A percentile compares a stretch with the other conserved stretches of the same genome.
Evolutionary conservation across 2,329 filamentous ascomycete species (phyloP).

Genomic region (Phoma herbarum): DNA sequence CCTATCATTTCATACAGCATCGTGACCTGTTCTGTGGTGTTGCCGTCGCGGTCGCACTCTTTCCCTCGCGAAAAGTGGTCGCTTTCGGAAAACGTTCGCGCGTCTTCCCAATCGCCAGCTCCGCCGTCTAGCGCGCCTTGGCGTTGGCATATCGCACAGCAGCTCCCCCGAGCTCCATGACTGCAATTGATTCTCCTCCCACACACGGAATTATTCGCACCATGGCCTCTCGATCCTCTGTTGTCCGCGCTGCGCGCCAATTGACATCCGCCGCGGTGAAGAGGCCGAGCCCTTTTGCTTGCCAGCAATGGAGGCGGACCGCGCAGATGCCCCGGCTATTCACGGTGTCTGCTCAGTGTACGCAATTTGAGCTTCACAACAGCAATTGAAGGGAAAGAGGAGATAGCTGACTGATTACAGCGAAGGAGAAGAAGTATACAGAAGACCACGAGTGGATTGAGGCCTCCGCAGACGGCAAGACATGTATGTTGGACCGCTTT

Average conservation of each 20-base stretch:
- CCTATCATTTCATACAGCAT: slow-evolving; percentile 99
- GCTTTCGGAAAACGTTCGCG: slow-evolving; percentile 35
- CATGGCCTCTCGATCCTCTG: slow-evolving; percentile 49
- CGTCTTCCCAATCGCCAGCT: slow-evolving; percentile 20
- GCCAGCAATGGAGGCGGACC: slow-evolving; percentile 38
- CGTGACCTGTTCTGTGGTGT: slow-evolving; percentile 26
- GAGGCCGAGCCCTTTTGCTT: slow-evolving; percentile 36
- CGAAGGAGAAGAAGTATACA: slow-evolving; percentile 83
- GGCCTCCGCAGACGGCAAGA: slow-evolving; percentile 80
- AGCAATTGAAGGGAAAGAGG: slow-evolving; percentile 7
- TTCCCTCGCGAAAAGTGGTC: slow-evolving; percentile 27
- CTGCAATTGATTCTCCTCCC: slow-evolving; percentile 22
- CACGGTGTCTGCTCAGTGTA: slow-evolving; percentile 50
- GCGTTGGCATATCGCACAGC: slow-evolving; percentile 13
- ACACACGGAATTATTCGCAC: slow-evolving; percentile 21
- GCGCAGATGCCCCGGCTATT: slow-evolving; percentile 47
- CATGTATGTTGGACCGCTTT: slow-evolving; percentile 61
- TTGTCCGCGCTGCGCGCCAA: slow-evolving; percentile 48
- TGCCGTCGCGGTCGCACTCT: slow-evolving; percentile 16
- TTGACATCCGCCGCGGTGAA: slow-evolving; percentile 40
- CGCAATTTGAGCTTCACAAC: slow-evolving; percentile 15
- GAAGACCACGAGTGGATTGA: slow-evolving; percentile 99
- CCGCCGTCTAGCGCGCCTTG: slow-evolving; percentile 20
- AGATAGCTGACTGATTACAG: slow-evolving; percentile 53
- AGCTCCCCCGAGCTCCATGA: slow-evolving; percentile 16